These are phyloP conservation scores for Globisporangium splendens DNA, from an alignment of 352 stramenopile species.

Conservation along the genomic window DNA sequence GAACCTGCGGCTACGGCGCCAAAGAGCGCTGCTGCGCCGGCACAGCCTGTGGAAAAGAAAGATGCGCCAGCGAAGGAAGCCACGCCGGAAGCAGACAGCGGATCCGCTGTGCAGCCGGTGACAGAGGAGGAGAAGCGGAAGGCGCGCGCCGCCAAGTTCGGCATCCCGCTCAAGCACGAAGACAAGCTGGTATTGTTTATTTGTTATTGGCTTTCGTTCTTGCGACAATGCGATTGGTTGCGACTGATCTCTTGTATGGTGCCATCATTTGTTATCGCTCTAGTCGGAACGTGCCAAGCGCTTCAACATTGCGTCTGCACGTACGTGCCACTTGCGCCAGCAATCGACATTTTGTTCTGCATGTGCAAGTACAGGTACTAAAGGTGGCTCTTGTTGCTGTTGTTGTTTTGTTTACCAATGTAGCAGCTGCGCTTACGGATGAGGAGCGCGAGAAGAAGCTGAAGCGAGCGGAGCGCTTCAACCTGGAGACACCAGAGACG, in stretches of 20 bases:
- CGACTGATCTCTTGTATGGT: background rate
- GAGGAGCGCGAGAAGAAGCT: constrained; percentile 68
- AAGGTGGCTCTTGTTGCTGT: background rate
- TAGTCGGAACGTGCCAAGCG: constrained; percentile 76
- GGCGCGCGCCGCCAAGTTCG: constrained; percentile 75
- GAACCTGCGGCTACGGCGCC: constrained; percentile 7
- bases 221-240: background rate
- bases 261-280: constrained; percentile 1
- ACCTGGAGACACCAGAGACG: constrained; percentile 73
- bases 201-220: background rate
- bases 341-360: no score
- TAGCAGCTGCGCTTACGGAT: constrained; percentile 15
- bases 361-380: no score
- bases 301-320: constrained; percentile 54
- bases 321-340: constrained; percentile 13
- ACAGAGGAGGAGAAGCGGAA: constrained; percentile 81
- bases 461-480: constrained; percentile 73
- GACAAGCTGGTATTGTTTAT: constrained; percentile 63
- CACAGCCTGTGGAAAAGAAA: constrained; percentile 2
- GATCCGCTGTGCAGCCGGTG: constrained; percentile 20
- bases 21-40: constrained; percentile 3
- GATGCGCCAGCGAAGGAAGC: constrained; percentile 1
- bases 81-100: constrained; percentile 10
- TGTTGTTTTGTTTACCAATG: no score
- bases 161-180: constrained; percentile 62